Evolutionary conservation across 805 yeast species (phyloP).

Genomic region (Ascoidea rubescens): DNA sequence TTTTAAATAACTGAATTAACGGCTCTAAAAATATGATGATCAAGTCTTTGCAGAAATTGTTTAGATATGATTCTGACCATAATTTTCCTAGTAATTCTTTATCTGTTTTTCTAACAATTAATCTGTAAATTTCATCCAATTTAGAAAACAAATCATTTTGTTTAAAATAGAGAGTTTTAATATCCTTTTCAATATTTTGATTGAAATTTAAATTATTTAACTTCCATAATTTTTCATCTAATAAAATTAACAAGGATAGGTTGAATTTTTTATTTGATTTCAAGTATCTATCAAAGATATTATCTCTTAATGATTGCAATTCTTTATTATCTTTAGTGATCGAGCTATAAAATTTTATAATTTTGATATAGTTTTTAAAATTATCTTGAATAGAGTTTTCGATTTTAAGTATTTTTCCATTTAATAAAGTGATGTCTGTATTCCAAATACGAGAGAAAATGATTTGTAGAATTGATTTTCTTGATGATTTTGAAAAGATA

Average conservation of each 20-base stretch:
- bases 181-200: too few relatives aligned
- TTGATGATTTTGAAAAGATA: not conserved
- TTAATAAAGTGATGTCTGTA: slow-evolving; percentile 1
- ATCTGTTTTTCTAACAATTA: slow-evolving; percentile 58
- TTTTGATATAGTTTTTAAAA: not conserved
- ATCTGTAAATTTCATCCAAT: slow-evolving; percentile 46
- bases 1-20: slow-evolving; percentile 49
- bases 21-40: slow-evolving; percentile 66
- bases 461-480: slow-evolving; percentile 4
- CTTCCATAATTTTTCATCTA: not conserved
- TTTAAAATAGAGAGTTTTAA: too few relatives aligned
- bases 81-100: slow-evolving; percentile 60
- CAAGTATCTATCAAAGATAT: too few relatives aligned
- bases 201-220: too few relatives aligned
- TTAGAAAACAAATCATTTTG: slow-evolving; percentile 33
- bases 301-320: not conserved
- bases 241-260: too few relatives aligned
- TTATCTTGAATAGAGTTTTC: not conserved
- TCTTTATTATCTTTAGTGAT: slow-evolving; percentile 5
- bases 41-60: slow-evolving; percentile 59
- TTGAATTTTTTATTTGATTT: too few relatives aligned
- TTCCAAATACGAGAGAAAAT: slow-evolving; percentile 6
- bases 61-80: slow-evolving; percentile 78
- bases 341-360: not conserved
- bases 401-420: not conserved